Percentiles rank a stretch among this genome's conserved stretches.
These are phyloP conservation scores for Dioszegia aurantiaca DNA, from an alignment of 768 basidiomycete genomes.

Conservation along the genomic window DNA sequence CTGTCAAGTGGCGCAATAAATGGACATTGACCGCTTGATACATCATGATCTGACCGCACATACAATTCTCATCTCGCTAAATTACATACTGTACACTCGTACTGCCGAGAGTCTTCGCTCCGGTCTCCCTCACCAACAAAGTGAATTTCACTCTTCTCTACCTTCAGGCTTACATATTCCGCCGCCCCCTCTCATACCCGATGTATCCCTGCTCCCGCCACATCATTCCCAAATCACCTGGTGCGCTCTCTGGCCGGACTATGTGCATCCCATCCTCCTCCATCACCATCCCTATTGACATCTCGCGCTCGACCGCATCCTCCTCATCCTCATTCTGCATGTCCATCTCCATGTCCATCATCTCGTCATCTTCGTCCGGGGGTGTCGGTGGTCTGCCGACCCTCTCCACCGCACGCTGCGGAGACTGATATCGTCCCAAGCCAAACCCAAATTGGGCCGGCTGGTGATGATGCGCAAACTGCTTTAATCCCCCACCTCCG, in stretches of 20 bases:
- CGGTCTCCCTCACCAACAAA: too few relatives aligned
- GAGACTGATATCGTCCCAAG: slow-evolving; percentile 1
- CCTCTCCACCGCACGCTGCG: background rate
- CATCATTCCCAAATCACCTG: background rate
- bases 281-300: background rate
- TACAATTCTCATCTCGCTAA: too few relatives aligned
- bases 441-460: slow-evolving; percentile 5
- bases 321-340: slow-evolving; percentile 4
- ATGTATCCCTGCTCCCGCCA: slow-evolving; percentile 4
- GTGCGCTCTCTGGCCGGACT: slow-evolving; percentile 2
- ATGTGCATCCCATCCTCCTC: background rate
- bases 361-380: slow-evolving; percentile 12
- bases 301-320: slow-evolving; percentile 12
- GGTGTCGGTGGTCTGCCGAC: background rate
- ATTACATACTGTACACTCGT: too few relatives aligned
- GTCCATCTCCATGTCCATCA: slow-evolving; percentile 10
- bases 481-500: background rate
- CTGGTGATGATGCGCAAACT: too few relatives aligned
- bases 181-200: slow-evolving; percentile 1
- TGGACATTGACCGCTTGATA: too few relatives aligned
- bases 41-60: too few relatives aligned
- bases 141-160: too few relatives aligned
- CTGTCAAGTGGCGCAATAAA: too few relatives aligned
- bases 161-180: slow-evolving; percentile 12
- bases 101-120: too few relatives aligned